Evolutionary conservation across 2,329 filamentous ascomycete genomes (phyloP).

Genomic region (Fusarium pilosicola): DNA sequence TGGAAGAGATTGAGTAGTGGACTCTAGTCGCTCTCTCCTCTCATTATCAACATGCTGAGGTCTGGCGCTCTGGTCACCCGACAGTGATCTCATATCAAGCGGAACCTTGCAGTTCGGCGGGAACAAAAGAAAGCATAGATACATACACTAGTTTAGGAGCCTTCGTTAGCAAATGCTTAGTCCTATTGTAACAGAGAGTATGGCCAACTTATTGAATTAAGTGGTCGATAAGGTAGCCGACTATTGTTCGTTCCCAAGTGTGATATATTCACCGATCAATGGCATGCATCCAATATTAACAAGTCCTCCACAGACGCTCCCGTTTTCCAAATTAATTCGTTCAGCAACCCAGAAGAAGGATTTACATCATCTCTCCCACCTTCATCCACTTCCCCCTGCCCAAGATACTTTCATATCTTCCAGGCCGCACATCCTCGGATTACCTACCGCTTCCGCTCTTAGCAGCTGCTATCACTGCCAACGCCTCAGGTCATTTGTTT

Average conservation of each 20-base stretch:
- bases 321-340: neutral
- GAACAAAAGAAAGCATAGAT: conserved; percentile 10
- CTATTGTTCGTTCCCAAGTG: neutral
- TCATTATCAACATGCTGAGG: neutral
- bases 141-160: neutral
- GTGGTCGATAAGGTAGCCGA: neutral
- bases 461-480: neutral
- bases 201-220: neutral
- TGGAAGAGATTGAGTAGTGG: conserved; percentile 54
- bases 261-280: too few relatives aligned
- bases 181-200: neutral
- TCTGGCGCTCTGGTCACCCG: neutral
- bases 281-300: neutral
- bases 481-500: neutral
- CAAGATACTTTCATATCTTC: neutral
- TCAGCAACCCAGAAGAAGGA: neutral
- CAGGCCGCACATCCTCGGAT: neutral
- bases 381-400: neutral
- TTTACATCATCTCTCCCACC: neutral
- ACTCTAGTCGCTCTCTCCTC: neutral
- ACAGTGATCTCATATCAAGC: neutral
- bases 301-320: neutral
- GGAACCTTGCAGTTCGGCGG: neutral
- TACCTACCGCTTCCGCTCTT: neutral
- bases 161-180: neutral